phyloP scores from a whole-genome alignment of 441 rosid species.

The Macaranga tanarius region DNA sequence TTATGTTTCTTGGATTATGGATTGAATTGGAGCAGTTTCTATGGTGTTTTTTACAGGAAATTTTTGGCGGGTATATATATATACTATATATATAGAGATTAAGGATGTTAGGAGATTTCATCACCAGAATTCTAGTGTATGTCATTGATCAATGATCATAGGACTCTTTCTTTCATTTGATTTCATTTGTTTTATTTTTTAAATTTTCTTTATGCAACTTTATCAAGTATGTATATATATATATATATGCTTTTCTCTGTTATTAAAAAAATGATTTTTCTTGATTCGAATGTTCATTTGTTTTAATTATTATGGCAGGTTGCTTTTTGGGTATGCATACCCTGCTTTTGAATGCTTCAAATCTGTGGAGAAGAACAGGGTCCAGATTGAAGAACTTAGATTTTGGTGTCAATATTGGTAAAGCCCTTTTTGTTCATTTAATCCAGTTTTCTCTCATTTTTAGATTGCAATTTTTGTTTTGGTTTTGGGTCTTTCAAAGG shows the following conservation, averaged over 20 bases:
- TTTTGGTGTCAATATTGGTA: constrained; percentile 92
- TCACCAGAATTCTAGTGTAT: constrained; percentile 54
- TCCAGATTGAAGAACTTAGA: constrained; percentile 62
- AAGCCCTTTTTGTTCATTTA: background rate
- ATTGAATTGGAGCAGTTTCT: background rate
- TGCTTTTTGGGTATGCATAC: constrained; percentile 75
- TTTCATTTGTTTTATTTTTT: background rate
- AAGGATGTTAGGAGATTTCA: constrained; percentile 61
- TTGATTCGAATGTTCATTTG: background rate
- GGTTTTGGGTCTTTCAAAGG: background rate
- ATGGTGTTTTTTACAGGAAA: constrained; percentile 28
- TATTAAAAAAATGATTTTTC: background rate
- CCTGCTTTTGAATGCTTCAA: constrained; percentile 84
- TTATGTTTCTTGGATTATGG: background rate
- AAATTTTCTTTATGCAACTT: background rate
- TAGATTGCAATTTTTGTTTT: background rate
- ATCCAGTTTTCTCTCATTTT: background rate
- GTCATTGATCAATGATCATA: constrained; percentile 17
- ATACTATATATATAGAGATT: constrained; percentile 7
- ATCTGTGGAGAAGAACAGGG: constrained; percentile 59
- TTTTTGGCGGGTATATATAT: constrained; percentile 16
- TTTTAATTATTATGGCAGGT: constrained; percentile 29
- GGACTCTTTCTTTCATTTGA: background rate
- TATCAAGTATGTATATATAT: background rate
- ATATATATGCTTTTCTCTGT: background rate